Base-by-base conservation (phyloP, 2,329 filamentous ascomycete genomes). In the Aspergillus vadensis region DNA sequence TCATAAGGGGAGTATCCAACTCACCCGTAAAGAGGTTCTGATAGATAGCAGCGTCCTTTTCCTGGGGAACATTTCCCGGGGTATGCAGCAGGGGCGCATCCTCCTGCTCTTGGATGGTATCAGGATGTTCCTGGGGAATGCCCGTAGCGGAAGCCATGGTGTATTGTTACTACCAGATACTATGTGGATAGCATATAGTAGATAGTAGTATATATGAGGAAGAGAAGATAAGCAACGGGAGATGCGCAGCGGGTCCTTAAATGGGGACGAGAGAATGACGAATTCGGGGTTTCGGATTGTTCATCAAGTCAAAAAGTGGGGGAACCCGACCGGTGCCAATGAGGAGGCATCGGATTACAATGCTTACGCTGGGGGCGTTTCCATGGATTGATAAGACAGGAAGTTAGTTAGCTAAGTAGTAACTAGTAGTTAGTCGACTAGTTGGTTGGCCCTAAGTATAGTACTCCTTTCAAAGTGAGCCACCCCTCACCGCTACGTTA, bases 1-100 rank as follows among this genome's bases (percentile, higher is more conserved):
- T n/a, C n/a, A n/a, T n/a, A n/a, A n/a, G n/a, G n/a, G n/a, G n/a
- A n/a, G n/a, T n/a, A n/a, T n/a, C 21, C 30, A 60, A 68, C 81
- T 65, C 81, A 94, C 92, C 92, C 39, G 90, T 84, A 64, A 89
- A 80, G 43, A 96, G 81, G 70, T 97, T 97, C 68, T 83, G 81
- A 63, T 85, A 80, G 56, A 96, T 82, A 23, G 86, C 81, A 61
- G 85, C 82, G 15, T 84, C 83, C 39, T 88, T 84, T 60, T 80
- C 79, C 79, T 96, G 91, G 52, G 86, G 85, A 9, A 86, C 91
- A 78, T 93, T 91, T 50, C 91, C 91, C 47, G 87, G 83, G 53
- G 82, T 80, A 56, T 89, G 90, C 32, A 94, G 81, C 56, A 94
- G 80, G 65, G 90, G 91, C 70, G 91, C 87, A 55, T 88, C 82